Base-by-base conservation (phyloP, 2,329 filamentous ascomycete species). In the Monosporascus cannonballus region DNA sequence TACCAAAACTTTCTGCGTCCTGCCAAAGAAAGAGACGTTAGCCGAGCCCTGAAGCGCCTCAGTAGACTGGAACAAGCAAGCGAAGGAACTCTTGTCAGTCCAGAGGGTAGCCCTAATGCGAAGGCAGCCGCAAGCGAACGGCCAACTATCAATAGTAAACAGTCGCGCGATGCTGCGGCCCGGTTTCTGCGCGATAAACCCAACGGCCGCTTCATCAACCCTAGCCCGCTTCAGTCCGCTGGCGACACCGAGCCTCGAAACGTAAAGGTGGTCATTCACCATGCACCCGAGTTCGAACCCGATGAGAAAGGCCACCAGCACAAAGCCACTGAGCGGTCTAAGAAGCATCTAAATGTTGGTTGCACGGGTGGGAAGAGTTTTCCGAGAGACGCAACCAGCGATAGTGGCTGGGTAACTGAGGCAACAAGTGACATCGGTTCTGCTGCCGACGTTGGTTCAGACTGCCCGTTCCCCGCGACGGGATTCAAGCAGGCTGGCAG, bases 1-100 rank as follows among this genome's bases (percentile, higher is more conserved):
- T 75, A 75, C 55, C 67, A 64, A 15, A 54, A 65, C 9, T 73
- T 73, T 39, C 58, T 76, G 8, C 64, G 68, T 7, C 62, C 69
- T 4, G 64, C 67, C 1, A 69, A 67, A 52, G 75, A 78, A 54
- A 66, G 70, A 51, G 73, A 78, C 11, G 67, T 77, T 15, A 77
- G 73, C 51, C 67, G 59, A 24, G 70, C 67, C 7, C 67, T 77
- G 20, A 68, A 66, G 27, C 64, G 61, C 20, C 54, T 67, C 22
- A 65, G 67, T 30, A 54, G 56, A 7, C 22, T 60, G 14, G 64
- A 58, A 38, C 61, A 57, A 15, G 57, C 60, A 24, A 67, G 59
- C 30, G 49, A 55, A 17, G 63, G 53, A 3, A 61, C 60, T 34
- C 49, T 64, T 8, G 51, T 58, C 39, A 63, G 58, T 24, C 54